Base-by-base conservation (phyloP, 1,284 basidiomycete species). In the Tetrapyrgos nigripes region DNA sequence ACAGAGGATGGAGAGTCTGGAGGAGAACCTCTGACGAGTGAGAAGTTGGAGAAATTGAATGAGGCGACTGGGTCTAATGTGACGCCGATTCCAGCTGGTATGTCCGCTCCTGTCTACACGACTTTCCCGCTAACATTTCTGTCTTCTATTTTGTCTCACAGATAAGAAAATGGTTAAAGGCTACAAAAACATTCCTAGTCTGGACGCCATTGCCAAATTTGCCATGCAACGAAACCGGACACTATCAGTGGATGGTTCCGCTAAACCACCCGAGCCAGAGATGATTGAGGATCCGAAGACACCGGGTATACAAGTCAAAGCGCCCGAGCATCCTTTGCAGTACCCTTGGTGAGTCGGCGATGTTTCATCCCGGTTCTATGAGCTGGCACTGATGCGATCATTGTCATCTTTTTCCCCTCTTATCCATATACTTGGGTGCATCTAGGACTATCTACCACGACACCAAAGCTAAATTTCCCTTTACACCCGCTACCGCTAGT, bases 371-470 rank as follows among this genome's bases (percentile, higher is more conserved):
- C n/a, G n/a, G n/a, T n/a, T n/a, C n/a, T n/a, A n/a, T n/a, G n/a
- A n/a, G n/a, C n/a, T n/a, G n/a, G n/a, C n/a, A n/a, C n/a, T n/a
- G n/a, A n/a, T n/a, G n/a, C n/a, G n/a, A n/a, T n/a, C n/a, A n/a
- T 80, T 29, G 47, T 40, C 37, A 17, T 40, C 17, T 17, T n/a
- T n/a, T 40, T 40, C 6, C 5, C 17, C 19, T 40, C 17, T 6
- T 40, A 5, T 53, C 24, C 55, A 28, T 49, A 49, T 55, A 33
- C 50, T 40, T 50, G 54, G 44, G 43, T 59, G 24, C 6, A 47
- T 55, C 21, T 49, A 92, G 92, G 94, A 95, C 93, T 3, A 81
- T 97, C 57, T 96, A 87, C 75, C 94, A 94, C 72, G 95, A 97
- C 71, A 85, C 88, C 14, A 95, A 95, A 77, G 74, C 86, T 43